Conservation (phyloP, 1,139 yeast species). For the Saccharomyces hybrid region DNA sequence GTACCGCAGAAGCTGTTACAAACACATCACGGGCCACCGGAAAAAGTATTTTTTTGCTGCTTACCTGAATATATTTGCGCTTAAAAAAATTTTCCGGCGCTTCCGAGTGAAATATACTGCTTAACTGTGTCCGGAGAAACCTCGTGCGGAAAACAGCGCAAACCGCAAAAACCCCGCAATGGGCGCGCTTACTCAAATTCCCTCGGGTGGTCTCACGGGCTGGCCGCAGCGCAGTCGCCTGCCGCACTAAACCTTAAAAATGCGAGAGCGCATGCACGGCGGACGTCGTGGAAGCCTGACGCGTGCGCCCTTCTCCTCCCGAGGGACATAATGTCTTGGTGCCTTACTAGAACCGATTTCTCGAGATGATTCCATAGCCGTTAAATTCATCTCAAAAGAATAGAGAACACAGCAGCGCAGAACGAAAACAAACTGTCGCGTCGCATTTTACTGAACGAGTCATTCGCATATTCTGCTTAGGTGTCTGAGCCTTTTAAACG, state of each 20-base stretch:
- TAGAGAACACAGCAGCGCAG: neutral
- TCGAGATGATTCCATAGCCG: neutral
- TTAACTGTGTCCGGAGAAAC: neutral
- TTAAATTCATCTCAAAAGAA: neutral
- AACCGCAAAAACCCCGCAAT: neutral
- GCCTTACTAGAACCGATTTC: neutral
- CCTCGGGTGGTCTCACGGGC: neutral
- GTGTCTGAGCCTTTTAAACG: neutral
- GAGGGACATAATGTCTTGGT: neutral
- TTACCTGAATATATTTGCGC: neutral
- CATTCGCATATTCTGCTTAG: neutral
- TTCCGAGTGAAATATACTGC: constrained; percentile 1
- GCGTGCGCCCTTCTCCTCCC: neutral
- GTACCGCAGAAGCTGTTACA: neutral
- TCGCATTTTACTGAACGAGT: neutral
- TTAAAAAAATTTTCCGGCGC: neutral
- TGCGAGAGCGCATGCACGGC: neutral
- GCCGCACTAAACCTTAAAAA: constrained; percentile 1
- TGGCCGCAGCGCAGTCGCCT: neutral
- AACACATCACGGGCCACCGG: neutral
- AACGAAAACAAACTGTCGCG: neutral
- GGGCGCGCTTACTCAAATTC: neutral
- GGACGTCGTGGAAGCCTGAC: neutral
- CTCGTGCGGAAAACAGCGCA: neutral
- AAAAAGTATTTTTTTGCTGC: neutral